Evolutionary conservation across 2,329 filamentous ascomycete genomes (phyloP).

Genomic region (Fusarium palustre): DNA sequence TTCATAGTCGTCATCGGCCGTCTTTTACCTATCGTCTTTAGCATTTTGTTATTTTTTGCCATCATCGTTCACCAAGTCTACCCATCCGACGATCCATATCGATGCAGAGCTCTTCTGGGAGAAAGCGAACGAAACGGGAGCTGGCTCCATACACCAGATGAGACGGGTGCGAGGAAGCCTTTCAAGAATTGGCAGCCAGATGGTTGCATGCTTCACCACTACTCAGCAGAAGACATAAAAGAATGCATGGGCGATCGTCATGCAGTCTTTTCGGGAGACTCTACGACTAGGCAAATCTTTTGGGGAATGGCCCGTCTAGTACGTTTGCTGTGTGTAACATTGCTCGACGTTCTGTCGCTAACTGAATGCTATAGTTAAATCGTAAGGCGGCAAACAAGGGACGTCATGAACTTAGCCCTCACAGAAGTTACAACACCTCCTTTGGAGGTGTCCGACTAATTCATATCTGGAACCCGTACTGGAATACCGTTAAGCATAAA

Average conservation of each 20-base stretch:
- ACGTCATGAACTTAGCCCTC: conserved; percentile 14
- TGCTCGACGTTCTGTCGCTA: neutral
- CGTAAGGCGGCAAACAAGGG: conserved; percentile 31
- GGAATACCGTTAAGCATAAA: conserved; percentile 57
- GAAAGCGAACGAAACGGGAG: conserved; percentile 56
- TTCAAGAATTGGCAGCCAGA: conserved; percentile 69
- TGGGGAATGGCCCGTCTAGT: conserved; percentile 61
- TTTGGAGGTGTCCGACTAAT: conserved; percentile 61
- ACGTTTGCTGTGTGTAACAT: neutral
- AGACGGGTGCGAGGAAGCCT: conserved; percentile 43
- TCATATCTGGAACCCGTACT: conserved; percentile 73
- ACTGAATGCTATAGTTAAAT: conserved; percentile 35
- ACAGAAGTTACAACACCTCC: conserved; percentile 51
- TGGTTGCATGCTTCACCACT: conserved; percentile 69
- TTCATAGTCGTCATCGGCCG: conserved; percentile 25
- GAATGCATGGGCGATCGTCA: conserved; percentile 64
- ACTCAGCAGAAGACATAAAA: conserved; percentile 63
- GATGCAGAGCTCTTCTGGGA: conserved; percentile 61
- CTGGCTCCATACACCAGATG: conserved; percentile 57
- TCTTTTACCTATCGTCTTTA: conserved; percentile 38
- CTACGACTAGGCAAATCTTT: conserved; percentile 69
- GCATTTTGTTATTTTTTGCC: conserved; percentile 29
- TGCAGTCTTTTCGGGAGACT: conserved; percentile 72
- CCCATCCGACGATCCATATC: conserved; percentile 59
- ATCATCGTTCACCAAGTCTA: conserved; percentile 31